Percentiles rank a stretch among this genome's conserved stretches.
Evolutionary conservation across 352 stramenopile genomes (phyloP).

Genomic region (Phytopythium oedochilum): DNA sequence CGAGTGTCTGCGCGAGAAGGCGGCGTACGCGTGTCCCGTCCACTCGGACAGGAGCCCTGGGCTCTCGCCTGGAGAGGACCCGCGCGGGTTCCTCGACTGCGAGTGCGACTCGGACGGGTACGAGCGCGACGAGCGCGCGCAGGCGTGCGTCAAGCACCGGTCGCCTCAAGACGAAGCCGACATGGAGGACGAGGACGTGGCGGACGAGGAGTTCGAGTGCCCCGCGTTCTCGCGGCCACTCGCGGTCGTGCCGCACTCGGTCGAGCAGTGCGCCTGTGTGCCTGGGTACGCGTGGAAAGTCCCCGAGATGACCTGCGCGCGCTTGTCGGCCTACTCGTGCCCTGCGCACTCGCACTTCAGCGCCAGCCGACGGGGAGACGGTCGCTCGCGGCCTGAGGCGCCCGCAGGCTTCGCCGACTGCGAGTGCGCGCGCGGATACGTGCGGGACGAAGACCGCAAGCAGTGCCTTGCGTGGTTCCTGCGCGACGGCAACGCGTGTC

Average conservation of each 20-base stretch:
- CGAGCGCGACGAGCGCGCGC: conserved; percentile 46
- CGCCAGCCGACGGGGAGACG: conserved; percentile 7
- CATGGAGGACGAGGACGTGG: conserved; percentile 17
- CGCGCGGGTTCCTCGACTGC: conserved; percentile 72
- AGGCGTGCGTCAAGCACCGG: conserved; percentile 34
- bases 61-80: conserved; percentile 28
- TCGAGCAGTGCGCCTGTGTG: conserved; percentile 77
- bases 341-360: conserved; percentile 52
- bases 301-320: conserved; percentile 60
- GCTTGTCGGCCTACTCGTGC: conserved; percentile 53
- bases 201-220: conserved; percentile 33
- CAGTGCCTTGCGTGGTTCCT: conserved; percentile 67
- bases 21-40: conserved; percentile 53
- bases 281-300: conserved; percentile 68
- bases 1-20: conserved; percentile 49
- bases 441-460: conserved; percentile 44
- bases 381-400: conserved; percentile 23
- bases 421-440: conserved; percentile 62
- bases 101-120: conserved; percentile 49
- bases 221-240: conserved; percentile 55
- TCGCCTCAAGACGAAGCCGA: conserved; percentile 15
- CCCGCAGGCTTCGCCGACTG: conserved; percentile 53
- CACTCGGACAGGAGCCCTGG: conserved; percentile 43
- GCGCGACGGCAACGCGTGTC: conserved; percentile 60
- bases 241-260: conserved; percentile 47